A percentile compares a stretch with the other conserved stretches of the same genome.
Evolutionary conservation across 805 yeast genomes (phyloP).

Genomic region (Saccharomycopsis schoenii): DNA sequence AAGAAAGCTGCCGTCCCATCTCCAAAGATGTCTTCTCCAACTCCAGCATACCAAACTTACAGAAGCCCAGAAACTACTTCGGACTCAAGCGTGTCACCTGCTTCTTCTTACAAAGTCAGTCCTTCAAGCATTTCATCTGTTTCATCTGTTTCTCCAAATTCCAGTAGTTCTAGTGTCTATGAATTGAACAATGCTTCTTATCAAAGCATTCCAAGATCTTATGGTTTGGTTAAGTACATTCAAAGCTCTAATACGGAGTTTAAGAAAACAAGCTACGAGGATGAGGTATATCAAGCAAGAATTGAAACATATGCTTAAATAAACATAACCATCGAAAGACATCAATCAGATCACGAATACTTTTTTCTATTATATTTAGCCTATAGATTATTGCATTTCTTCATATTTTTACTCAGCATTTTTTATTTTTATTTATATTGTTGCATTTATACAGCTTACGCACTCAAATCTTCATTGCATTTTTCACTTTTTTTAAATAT

Average conservation of each 20-base stretch:
- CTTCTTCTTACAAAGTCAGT: background rate
- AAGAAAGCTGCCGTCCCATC: background rate
- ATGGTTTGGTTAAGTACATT: constrained; percentile 11
- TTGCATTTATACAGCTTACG: background rate
- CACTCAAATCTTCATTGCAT: background rate
- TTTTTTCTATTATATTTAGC: background rate
- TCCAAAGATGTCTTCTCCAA: constrained; percentile 3
- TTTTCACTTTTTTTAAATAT: background rate
- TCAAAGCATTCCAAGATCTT: constrained; percentile 8
- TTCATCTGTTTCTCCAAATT: constrained; percentile 8
- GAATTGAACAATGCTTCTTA: constrained; percentile 2
- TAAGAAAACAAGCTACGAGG: constrained; percentile 1
- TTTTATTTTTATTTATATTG: background rate
- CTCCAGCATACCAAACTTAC: background rate
- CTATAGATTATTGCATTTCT: constrained; percentile 2
- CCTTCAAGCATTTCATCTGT: constrained; percentile 9
- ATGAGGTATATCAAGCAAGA: background rate
- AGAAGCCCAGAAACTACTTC: background rate
- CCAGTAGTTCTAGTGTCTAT: constrained; percentile 9
- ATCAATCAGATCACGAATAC: background rate
- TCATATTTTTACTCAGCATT: background rate
- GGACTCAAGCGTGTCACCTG: background rate
- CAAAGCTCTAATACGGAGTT: constrained; percentile 16
- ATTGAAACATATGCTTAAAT: background rate
- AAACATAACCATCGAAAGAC: background rate